Percentiles rank a stretch among this genome's conserved stretches.
Conservation (phyloP, 176 grass and related monocot genomes). For the Oryza australiensis region DNA sequence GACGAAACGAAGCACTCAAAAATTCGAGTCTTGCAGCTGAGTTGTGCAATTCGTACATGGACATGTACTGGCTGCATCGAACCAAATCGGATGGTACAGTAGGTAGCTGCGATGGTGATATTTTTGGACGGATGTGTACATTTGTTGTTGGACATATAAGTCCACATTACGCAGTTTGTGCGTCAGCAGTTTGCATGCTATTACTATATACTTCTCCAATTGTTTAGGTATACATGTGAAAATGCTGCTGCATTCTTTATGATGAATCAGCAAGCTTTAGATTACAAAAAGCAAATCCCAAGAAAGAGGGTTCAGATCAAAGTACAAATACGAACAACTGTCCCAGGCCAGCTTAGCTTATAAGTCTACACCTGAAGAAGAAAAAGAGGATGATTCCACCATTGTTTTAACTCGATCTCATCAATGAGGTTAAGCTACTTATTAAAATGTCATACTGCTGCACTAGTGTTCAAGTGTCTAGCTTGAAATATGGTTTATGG, state of each 20-base stretch:
- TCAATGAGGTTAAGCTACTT: slow-evolving; percentile 1
- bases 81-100: slow-evolving; percentile 11
- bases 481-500: neutral
- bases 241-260: slow-evolving; percentile 38
- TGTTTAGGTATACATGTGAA: slow-evolving; percentile 30
- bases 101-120: slow-evolving; percentile 29
- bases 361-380: slow-evolving; percentile 24
- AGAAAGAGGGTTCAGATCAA: slow-evolving; percentile 34
- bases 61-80: neutral
- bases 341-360: slow-evolving; percentile 16
- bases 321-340: slow-evolving; percentile 29
- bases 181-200: slow-evolving; percentile 27
- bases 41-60: slow-evolving; percentile 26
- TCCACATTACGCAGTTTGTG: neutral
- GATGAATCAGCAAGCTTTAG: slow-evolving; percentile 20
- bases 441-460: slow-evolving; percentile 2
- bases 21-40: neutral
- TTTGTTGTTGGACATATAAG: slow-evolving; percentile 23
- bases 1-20: neutral
- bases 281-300: slow-evolving; percentile 34
- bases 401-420: slow-evolving; percentile 18
- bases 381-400: neutral
- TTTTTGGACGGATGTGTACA: slow-evolving; percentile 23
- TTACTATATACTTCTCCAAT: neutral
- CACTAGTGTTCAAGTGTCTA: neutral